Base-by-base conservation (phyloP, 2,329 filamentous ascomycete genomes). In the Fusarium ramigenum region DNA sequence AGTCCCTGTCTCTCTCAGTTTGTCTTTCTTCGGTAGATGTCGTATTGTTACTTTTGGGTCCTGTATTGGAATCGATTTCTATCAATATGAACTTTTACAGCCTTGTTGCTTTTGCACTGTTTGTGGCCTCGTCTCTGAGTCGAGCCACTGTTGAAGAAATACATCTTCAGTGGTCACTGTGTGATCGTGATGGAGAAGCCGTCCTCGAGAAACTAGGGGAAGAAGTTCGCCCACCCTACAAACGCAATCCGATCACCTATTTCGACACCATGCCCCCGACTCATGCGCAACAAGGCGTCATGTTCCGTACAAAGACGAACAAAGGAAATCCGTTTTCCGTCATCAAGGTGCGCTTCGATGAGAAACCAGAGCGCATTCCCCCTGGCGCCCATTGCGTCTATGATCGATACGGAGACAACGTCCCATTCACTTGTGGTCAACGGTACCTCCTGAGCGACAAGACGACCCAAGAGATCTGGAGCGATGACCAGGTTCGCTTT, bases 231-330 rank as follows among this genome's bases (percentile, higher is more conserved):
- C 52, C 46, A n/a, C 73, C 73, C 37, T 66, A 75, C n/a, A 75
- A 75, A 37, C 39, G 49, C 9, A 72, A 69, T 39, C 73, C 73
- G 9, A 75, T 75, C 56, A 68, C 66, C 14, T 75, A 75, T 43
- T 75, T 74, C 42, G 73, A 75, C 57, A 75, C 73, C 9, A 53
- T 64, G 39, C 73, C 73, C 6, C 73, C 73, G 30, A 69, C 61
- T 18, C 70, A 75, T 40, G 70, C 68, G 9, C 70, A 72, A 19
- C 60, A 65, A 25, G 73, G 70, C 16, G 58, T 75, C 30, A 75
- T 75, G 73, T 75, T 75, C 34, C 73, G 73, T 28, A 74, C 73
- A 42, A 75, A 75, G 50, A 60, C 61, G 28, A 75, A 69, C 43
- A 74, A 72, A 39, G 70, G 70, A 18, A 49, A 69, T 5, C 58